phyloP scores from a whole-genome alignment of 352 stramenopile genomes.

The Globisporangium sylvaticum region DNA sequence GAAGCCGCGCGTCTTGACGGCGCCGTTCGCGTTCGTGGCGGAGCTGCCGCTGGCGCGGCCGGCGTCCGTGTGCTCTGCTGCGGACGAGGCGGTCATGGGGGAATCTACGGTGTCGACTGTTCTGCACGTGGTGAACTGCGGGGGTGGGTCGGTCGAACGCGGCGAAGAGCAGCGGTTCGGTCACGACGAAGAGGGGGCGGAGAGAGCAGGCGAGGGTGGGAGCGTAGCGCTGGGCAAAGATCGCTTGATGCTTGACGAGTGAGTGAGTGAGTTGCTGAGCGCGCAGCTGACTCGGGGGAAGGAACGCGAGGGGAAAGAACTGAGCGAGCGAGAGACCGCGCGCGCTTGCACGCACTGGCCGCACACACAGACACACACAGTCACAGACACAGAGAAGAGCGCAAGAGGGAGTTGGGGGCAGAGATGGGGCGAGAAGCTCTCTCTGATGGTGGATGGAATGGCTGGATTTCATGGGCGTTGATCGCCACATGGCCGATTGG shows the following conservation, averaged over 20 bases:
- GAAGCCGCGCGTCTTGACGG: constrained; percentile 35
- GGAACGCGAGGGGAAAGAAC: not conserved
- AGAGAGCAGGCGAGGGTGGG: not conserved
- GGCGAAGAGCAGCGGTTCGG: not conserved
- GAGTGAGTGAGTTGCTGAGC: not conserved
- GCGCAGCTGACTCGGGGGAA: constrained; percentile 8
- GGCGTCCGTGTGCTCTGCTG: constrained; percentile 4
- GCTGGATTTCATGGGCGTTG: constrained; percentile 10
- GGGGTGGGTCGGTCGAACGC: not conserved
- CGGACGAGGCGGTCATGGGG: constrained; percentile 7
- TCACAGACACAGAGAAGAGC: not conserved
- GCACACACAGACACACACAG: not conserved
- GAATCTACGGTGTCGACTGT: constrained; percentile 14
- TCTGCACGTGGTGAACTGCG: constrained; percentile 16
- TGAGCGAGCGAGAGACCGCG: not conserved
- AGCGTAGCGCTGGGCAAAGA: not conserved
- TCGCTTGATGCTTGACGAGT: constrained; percentile 1
- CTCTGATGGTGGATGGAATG: not conserved
- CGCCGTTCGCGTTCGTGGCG: constrained; percentile 2
- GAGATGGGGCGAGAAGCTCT: not conserved
- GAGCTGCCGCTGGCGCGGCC: not conserved
- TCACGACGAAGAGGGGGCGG: not conserved
- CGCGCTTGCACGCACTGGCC: no score
- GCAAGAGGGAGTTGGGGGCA: not conserved
- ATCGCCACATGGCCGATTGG: not conserved